Conservation (phyloP, 2,329 filamentous ascomycete species). For the Monosporascus sp. region DNA sequence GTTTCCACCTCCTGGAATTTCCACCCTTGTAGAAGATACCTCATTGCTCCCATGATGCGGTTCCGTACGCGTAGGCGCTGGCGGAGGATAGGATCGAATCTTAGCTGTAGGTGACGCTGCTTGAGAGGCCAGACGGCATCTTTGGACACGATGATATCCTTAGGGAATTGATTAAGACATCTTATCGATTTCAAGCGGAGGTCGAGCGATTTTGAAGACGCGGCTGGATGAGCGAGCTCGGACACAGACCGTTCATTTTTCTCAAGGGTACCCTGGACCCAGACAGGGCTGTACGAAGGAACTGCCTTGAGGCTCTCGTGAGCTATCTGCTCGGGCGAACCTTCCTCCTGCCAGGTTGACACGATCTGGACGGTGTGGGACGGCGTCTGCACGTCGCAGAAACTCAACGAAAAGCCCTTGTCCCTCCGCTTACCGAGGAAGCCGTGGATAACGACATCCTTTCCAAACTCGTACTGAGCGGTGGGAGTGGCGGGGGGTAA, state of each 20-base stretch:
- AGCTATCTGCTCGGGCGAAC: conserved; percentile 26
- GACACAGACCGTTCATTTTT: neutral
- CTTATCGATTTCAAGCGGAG: conserved; percentile 58
- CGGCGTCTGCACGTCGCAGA: conserved; percentile 49
- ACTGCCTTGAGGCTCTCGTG: conserved; percentile 41
- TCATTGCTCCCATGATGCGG: conserved; percentile 33
- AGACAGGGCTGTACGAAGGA: conserved; percentile 48
- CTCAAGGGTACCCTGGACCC: conserved; percentile 35
- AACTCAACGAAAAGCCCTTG: conserved; percentile 64
- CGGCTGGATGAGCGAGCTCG: neutral
- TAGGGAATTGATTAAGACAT: conserved; percentile 67
- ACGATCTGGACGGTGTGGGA: conserved; percentile 32
- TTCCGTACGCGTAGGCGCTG: conserved; percentile 68
- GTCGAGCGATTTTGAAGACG: conserved; percentile 32
- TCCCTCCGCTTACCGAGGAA: conserved; percentile 67
- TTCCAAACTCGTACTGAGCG: conserved; percentile 20
- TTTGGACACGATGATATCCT: conserved; percentile 69
- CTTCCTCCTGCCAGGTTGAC: conserved; percentile 37
- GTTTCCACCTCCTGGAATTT: conserved; percentile 75
- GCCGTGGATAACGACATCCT: conserved; percentile 55
- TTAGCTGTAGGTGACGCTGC: conserved; percentile 77
- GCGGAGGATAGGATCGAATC: conserved; percentile 63
- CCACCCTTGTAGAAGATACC: conserved; percentile 42
- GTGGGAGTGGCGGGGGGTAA: neutral
- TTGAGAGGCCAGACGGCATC: conserved; percentile 70